Evolutionary conservation across 106 monocot genomes (phyloP), one percentile per base, ranked within the genome.

Genomic region (Allium sativum): DNA sequence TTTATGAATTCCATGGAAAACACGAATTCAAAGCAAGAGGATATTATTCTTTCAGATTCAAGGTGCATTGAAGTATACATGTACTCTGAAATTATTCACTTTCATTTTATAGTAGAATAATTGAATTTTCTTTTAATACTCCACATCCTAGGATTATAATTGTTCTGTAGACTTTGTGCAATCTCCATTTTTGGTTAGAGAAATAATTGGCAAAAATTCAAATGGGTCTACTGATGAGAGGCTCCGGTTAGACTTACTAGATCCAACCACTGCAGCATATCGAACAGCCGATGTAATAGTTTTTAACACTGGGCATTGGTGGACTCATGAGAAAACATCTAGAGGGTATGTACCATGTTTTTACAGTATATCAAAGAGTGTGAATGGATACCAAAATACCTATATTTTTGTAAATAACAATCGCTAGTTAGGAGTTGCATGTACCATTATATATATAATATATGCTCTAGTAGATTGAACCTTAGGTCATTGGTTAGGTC

Each of bases 271-370:
- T 19, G 10, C 57, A 53, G 77, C 84, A 47, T 90, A 90, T 56
- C 70, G 51, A 41, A 61, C 67, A 47, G 90, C 95, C 8, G 77
- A 90, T 69, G 67, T 96, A 52, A 46, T 87, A 68, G 77, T 96
- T 61, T 96, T 96, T 77, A 96, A 96, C 70, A 90, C 95, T 9
- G 95, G 90, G 14, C 95, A 96, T 62, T 95, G 94, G 94, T 95
- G 94, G 94, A 95, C 89, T 53, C 90, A 90, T 82, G 81, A 82
- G 67, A 87, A 96, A 73, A 90, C 90, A 40, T 87, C 86, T 19
- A 77, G 48, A 71, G 94, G 94, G 94, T 90, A 45, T 42, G 78
- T 42, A 14, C 19, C 21, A 18, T 60, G 17, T 42, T 11, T 60
- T 9, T 60, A 10, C 13, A 45, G 14, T 18, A 21, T 44, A 31